Base-by-base conservation (phyloP, 129 eudicot species). In the Flaveria linearis region DNA sequence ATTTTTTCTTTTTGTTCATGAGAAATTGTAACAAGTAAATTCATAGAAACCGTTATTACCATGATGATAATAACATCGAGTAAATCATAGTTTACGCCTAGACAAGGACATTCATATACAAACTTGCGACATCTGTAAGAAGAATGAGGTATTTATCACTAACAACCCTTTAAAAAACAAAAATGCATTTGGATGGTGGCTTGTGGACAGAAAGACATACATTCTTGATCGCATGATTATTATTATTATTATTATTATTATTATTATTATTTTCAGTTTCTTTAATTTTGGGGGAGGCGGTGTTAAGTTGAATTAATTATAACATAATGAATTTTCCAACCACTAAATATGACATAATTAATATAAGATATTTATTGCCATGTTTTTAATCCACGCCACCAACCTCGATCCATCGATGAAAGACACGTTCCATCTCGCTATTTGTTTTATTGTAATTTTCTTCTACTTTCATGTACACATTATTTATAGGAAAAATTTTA, bases 371-470 rank as follows among this genome's bases (percentile, higher is more conserved):
- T 6, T 9, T 33, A 71, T 79, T 78, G 67, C 82, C 72, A 71
- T 79, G 51, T 50, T 79, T 79, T 64, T 12, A 79, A 73, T 79
- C 73, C 78, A 72, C 60, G 74, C 78, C 17, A 62, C 68, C 68
- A 62, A 62, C 68, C 15, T 62, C 30, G 26, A 55, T 55, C 61
- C 61, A 77, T 68, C 70, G 69, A 9, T 71, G 83, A 79, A 62
- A 79, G 74, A 75, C 3, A 56, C 83, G 63, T 64, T 25, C 46
- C 68, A 72, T 71, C 82, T 69, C 9, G 69, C 69, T 17, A 39
- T 60, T 23, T 60, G 61, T 55, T 55, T 55, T 55, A 18, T 55
- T 18, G 9, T 45, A 45, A 45, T 10, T 9, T 45, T 45, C 62
- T 18, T 18, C 20, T 52, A n/a, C 18, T 15, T 55, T 55, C 20